phyloP scores from a whole-genome alignment of 371 early-diverging fungal genomes.

The Mucor sp. region DNA sequence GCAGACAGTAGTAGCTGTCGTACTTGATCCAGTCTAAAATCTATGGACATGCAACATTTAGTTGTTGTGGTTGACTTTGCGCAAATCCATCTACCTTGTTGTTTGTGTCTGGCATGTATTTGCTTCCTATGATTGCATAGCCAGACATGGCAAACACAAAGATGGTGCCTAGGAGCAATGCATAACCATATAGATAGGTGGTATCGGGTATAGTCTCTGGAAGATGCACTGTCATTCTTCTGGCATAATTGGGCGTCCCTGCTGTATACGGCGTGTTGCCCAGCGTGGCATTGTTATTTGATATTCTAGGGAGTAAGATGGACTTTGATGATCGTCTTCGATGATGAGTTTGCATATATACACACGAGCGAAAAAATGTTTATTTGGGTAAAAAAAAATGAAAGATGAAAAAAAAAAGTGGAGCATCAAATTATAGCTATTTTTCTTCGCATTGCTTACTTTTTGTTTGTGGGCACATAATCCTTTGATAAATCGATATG shows the following conservation, averaged over 20 bases:
- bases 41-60: conserved; percentile 21
- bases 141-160: conserved; percentile 61
- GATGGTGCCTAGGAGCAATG: conserved; percentile 62
- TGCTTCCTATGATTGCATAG: conserved; percentile 73
- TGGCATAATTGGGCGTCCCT: conserved; percentile 22
- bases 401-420: background rate
- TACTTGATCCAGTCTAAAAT: conserved; percentile 73
- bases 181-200: conserved; percentile 73
- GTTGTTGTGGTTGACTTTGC: background rate
- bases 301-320: conserved; percentile 14
- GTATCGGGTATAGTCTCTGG: conserved; percentile 65
- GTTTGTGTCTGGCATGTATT: conserved; percentile 72
- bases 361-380: background rate
- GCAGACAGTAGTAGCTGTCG: conserved; percentile 85
- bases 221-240: conserved; percentile 51
- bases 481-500: conserved; percentile 82
- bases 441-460: too few species aligned
- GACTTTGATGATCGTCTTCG: conserved; percentile 26
- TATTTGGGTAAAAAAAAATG: background rate
- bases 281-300: conserved; percentile 1
- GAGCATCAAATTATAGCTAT: background rate
- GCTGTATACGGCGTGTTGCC: background rate
- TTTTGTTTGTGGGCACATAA: conserved; percentile 56
- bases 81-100: conserved; percentile 43
- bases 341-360: conserved; percentile 24